These are phyloP conservation scores for Leishmania guyanensis DNA, from an alignment of 208 protist genomes.

Conservation along the genomic window DNA sequence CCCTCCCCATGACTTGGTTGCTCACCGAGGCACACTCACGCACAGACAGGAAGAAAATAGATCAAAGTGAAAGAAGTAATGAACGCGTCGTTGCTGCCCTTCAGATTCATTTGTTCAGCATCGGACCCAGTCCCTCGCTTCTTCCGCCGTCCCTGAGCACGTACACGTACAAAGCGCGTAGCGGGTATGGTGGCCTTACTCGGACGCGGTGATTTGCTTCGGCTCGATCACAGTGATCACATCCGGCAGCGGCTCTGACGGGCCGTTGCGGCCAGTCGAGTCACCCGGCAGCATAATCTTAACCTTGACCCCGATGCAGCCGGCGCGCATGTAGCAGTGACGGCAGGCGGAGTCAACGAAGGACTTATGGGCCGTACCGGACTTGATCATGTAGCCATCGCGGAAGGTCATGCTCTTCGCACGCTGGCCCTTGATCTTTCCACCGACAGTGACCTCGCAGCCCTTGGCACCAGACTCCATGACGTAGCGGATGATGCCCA, in stretches of 20 bases:
- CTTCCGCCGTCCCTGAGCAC: neutral
- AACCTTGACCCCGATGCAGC: constrained; percentile 98
- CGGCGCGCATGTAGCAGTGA: constrained; percentile 98
- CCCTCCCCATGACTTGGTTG: neutral
- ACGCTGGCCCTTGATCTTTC: constrained; percentile 99
- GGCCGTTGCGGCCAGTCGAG: constrained; percentile 63
- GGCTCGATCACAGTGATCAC: constrained; percentile 73
- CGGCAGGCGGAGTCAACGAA: constrained; percentile 97
- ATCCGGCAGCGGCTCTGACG: constrained; percentile 72
- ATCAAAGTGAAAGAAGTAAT: neutral
- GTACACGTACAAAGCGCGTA: neutral
- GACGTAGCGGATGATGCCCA: constrained; percentile 98
- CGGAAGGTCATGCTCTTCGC: constrained; percentile 99
- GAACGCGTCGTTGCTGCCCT: neutral
- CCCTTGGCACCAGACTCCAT: constrained; percentile 99
- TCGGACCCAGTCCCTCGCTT: neutral
- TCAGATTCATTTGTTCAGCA: neutral
- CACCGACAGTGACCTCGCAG: constrained; percentile 98
- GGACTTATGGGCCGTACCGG: constrained; percentile 91
- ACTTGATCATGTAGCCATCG: constrained; percentile 99
- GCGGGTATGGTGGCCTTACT: constrained; percentile 4
- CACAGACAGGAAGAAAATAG: neutral
- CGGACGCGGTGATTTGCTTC: constrained; percentile 33
- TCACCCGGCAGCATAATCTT: constrained; percentile 99
- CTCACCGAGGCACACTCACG: neutral